phyloP scores from a whole-genome alignment of 2,329 filamentous ascomycete species.

The Aureobasidium sp. region DNA sequence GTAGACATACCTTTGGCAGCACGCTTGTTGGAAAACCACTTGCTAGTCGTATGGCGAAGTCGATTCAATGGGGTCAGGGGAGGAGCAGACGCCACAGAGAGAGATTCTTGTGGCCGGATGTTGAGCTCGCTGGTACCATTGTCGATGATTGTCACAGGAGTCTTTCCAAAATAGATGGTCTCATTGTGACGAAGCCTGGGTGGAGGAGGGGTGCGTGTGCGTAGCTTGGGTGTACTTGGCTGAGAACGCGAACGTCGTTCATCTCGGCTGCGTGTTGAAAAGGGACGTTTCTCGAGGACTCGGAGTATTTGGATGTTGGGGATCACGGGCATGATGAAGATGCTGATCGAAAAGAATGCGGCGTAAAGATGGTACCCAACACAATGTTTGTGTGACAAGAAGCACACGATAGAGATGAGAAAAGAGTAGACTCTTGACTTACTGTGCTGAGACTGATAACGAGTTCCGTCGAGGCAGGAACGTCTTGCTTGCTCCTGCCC shows the following conservation, averaged over 20 bases:
- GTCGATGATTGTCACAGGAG: background rate
- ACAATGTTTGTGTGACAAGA: background rate
- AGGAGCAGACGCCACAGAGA: background rate
- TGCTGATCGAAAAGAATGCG: constrained; percentile 8
- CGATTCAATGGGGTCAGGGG: background rate
- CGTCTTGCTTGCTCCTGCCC: constrained; percentile 2
- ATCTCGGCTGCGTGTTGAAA: background rate
- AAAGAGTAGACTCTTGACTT: background rate
- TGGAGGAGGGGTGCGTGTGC: background rate
- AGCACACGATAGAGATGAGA: background rate
- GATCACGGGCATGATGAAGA: constrained; percentile 2
- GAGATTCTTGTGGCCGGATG: background rate
- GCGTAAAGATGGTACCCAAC: background rate
- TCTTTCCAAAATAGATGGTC: background rate
- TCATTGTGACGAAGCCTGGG: background rate
- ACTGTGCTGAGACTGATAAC: background rate
- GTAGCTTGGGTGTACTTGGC: background rate
- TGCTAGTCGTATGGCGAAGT: background rate
- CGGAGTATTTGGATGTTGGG: background rate
- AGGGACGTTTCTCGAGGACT: background rate
- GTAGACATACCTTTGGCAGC: constrained; percentile 3
- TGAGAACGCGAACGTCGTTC: background rate
- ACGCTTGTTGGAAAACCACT: background rate
- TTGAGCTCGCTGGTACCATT: background rate
- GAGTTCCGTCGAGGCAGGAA: background rate